Percentiles rank a stretch among this genome's conserved stretches.
phyloP scores from a whole-genome alignment of 768 basidiomycete genomes.

The Amanita rubescens region DNA sequence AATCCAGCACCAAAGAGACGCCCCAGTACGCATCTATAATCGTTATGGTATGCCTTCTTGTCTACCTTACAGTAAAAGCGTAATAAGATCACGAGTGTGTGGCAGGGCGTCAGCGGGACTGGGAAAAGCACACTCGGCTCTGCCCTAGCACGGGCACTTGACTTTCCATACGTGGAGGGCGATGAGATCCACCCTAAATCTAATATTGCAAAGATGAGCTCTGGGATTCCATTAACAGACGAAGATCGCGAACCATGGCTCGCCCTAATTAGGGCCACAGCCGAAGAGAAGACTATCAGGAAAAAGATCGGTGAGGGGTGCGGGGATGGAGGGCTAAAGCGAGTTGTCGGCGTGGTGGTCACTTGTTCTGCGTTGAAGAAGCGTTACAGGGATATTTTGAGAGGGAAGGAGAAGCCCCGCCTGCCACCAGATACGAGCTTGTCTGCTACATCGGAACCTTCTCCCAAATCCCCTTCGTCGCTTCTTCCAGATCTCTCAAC shows the following conservation, averaged over 20 bases:
- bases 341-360: slow-evolving; percentile 56
- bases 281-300: slow-evolving; percentile 34
- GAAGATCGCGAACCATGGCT: slow-evolving; percentile 87
- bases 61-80: background rate
- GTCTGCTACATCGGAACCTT: background rate
- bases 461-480: slow-evolving; percentile 11
- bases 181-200: slow-evolving; percentile 78
- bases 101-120: slow-evolving; percentile 65
- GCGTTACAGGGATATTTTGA: slow-evolving; percentile 74
- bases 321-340: slow-evolving; percentile 3
- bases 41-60: slow-evolving; percentile 38
- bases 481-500: slow-evolving; percentile 39
- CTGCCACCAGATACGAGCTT: background rate
- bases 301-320: slow-evolving; percentile 4
- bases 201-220: slow-evolving; percentile 86
- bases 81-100: background rate
- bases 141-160: slow-evolving; percentile 51
- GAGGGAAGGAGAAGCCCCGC: slow-evolving; percentile 35
- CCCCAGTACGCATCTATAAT: slow-evolving; percentile 28
- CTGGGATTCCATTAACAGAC: slow-evolving; percentile 70
- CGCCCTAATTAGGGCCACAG: slow-evolving; percentile 56
- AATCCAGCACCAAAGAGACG: background rate
- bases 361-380: slow-evolving; percentile 82
- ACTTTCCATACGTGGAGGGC: slow-evolving; percentile 80
- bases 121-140: slow-evolving; percentile 67